Percentiles rank a stretch among this genome's conserved stretches.
phyloP scores from a whole-genome alignment of 1,139 yeast genomes.

The Diutina siamensis region DNA sequence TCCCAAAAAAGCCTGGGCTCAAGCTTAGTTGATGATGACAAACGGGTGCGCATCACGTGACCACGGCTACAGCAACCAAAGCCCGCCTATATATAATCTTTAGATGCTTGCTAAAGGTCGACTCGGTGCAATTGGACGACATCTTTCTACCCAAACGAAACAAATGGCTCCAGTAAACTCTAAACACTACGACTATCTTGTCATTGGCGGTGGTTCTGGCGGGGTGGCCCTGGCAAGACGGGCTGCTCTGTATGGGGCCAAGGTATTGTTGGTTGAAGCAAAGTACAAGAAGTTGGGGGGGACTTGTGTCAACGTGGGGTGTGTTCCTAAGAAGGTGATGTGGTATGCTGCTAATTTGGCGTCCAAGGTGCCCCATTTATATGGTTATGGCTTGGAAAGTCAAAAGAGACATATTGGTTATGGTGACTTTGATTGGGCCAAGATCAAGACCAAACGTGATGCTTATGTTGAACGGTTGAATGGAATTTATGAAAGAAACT shows the following conservation, averaged over 20 bases:
- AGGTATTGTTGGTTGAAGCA: conserved; percentile 72
- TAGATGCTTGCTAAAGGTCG: not conserved
- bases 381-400: conserved; percentile 65
- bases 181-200: conserved; percentile 76
- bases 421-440: conserved; percentile 67
- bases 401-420: conserved; percentile 28
- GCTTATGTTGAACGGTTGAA: conserved; percentile 80
- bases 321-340: conserved; percentile 98
- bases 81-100: too few relatives aligned
- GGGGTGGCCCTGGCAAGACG: conserved; percentile 97
- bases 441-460: conserved; percentile 77
- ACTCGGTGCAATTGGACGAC: not conserved
- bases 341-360: conserved; percentile 96
- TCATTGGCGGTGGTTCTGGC: conserved; percentile 99
- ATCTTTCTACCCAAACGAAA: conserved; percentile 1
- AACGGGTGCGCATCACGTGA: too few relatives aligned
- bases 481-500: conserved; percentile 84
- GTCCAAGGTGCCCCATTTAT: conserved; percentile 56
- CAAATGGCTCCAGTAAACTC: conserved; percentile 40
- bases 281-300: conserved; percentile 70
- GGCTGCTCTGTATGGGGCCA: conserved; percentile 90
- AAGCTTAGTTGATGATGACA: too few relatives aligned
- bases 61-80: too few relatives aligned
- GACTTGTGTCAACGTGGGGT: conserved; percentile 97
- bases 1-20: too few relatives aligned